Evolutionary conservation across 192 early-diverging fungal species (phyloP).

Genomic region (Chytriomyces sp.): DNA sequence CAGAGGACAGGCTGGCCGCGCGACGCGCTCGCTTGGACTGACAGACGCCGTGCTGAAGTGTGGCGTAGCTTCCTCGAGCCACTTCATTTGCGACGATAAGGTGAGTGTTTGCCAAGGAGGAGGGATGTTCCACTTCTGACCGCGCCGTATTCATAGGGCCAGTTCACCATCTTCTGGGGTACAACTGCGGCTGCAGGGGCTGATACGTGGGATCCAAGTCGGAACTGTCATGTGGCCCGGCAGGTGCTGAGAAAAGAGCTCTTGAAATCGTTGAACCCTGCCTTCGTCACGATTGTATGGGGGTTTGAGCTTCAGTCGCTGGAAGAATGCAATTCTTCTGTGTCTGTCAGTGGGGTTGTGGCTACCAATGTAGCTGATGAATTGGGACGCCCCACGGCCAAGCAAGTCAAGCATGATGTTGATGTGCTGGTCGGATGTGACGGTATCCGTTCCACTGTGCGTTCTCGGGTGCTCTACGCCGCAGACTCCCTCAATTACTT

Average conservation of each 20-base stretch:
- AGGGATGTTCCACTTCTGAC: background rate
- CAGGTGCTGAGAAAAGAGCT: conserved; percentile 21
- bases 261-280: conserved; percentile 14
- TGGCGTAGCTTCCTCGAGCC: conserved; percentile 14
- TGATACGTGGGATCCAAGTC: conserved; percentile 8
- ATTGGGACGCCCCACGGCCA: background rate
- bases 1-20: conserved; percentile 13
- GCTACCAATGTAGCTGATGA: background rate
- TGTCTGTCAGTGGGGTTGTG: no score
- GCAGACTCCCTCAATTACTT: conserved; percentile 7
- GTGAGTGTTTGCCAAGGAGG: no score
- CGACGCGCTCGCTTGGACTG: conserved; percentile 17
- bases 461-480: background rate
- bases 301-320: conserved; percentile 3
- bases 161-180: conserved; percentile 22
- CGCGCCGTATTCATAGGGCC: background rate
- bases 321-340: background rate
- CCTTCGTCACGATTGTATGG: background rate
- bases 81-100: conserved; percentile 27
- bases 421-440: conserved; percentile 19
- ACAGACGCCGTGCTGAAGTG: background rate
- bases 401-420: background rate
- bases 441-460: conserved; percentile 20
- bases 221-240: conserved; percentile 26
- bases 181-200: background rate